Evolutionary conservation across 345 rosid species (phyloP), one percentile per base, ranked within the genome.

Genomic region (Acer saccharum): DNA sequence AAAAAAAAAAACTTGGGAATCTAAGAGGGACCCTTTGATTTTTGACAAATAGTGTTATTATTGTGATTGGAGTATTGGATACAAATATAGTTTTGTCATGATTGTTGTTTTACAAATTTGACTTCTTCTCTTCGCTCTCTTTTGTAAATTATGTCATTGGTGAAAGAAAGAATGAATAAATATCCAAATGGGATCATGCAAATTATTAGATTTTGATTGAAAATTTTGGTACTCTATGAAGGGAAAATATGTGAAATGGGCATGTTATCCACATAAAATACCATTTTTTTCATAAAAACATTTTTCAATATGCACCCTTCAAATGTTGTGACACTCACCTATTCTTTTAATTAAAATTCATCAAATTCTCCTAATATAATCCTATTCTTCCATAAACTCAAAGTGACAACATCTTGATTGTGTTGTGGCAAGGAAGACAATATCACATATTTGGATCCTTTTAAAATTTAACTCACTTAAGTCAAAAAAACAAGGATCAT

Each of bases 61-160:
- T 50, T 35, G 39, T 35, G 39, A 35, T 4, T 35, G 39, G 39
- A 35, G 39, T 35, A 5, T 35, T 35, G 39, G 7, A 35, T 4
- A 4, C 39, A 35, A 0, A 4, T 35, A 35, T 35, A 35, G 39
- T 35, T 35, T 35, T 35, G 44, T 21, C 74, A 29, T 71, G 46
- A 18, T 52, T 71, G 74, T 55, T 27, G 9, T 25, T 27, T 71
- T 32, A 10, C 74, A 71, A 71, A 27, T 25, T 71, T 71, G 74
- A 71, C 74, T 18, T 32, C 64, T 54, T 32, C 74, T 0, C 18
- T 48, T 50, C 55, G 0, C 17, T 50, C 16, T 12, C 16, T 50
- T 6, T 43, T 50, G 13, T 50, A 50, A 14, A 50, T 12, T 50
- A 12, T 50, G 14, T 50, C 5, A 50, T 13, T 50, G 3, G 55